Percentiles rank a stretch among this genome's conserved stretches.
Evolutionary conservation across 2,329 filamentous ascomycete species (phyloP).

Genomic region (Epichloe hybrida): DNA sequence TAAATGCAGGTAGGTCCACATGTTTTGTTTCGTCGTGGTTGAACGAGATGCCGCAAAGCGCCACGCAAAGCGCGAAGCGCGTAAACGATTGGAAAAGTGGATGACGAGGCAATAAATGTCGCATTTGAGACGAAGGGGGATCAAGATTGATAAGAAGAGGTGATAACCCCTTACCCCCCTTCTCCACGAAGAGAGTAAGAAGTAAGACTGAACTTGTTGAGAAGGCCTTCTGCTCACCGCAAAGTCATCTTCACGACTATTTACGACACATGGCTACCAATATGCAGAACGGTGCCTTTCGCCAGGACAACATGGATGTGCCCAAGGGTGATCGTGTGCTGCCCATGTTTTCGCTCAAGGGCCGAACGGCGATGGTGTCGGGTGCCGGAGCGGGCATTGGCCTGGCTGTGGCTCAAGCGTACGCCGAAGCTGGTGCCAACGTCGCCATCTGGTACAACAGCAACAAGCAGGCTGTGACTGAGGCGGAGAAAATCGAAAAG

Average conservation of each 20-base stretch:
- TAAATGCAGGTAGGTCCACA: not conserved
- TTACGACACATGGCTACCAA: constrained; percentile 21
- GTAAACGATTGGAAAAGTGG: not conserved
- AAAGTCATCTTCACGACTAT: not conserved
- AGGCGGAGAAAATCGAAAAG: constrained; percentile 49
- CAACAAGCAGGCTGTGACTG: constrained; percentile 49
- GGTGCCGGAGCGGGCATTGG: constrained; percentile 57
- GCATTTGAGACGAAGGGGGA: not conserved
- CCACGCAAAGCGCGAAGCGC: too few species aligned
- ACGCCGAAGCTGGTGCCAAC: constrained; percentile 58
- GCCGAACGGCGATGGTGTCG: constrained; percentile 55
- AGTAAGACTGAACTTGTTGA: too few species aligned
- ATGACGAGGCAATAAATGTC: not conserved
- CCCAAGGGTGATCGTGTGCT: constrained; percentile 39
- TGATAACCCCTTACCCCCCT: not conserved
- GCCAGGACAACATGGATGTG: constrained; percentile 39
- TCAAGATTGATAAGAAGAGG: not conserved
- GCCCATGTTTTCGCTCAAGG: constrained; percentile 55
- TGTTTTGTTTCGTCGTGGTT: not conserved
- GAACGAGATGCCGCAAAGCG: too few species aligned
- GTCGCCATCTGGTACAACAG: constrained; percentile 61
- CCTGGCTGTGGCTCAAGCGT: constrained; percentile 46
- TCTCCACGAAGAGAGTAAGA: not conserved
- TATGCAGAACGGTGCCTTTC: constrained; percentile 36
- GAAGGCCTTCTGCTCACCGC: not conserved